A percentile compares a stretch with the other conserved stretches of the same genome.
Evolutionary conservation across 352 stramenopile species (phyloP).

Genomic region (Phytopythium mirpurense): DNA sequence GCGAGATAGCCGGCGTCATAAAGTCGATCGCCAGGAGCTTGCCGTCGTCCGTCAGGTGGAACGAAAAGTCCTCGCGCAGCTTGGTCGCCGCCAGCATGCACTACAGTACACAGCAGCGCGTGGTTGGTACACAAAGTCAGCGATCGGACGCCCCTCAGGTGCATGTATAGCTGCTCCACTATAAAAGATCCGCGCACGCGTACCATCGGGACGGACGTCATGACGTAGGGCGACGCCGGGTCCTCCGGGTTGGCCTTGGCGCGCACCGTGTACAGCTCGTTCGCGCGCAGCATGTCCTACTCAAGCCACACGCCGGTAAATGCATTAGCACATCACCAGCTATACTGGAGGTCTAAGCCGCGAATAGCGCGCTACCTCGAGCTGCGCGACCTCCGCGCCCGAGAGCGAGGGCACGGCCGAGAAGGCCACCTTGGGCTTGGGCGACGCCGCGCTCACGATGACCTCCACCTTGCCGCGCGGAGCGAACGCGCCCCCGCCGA

Average conservation of each 20-base stretch:
- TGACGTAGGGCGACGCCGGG: constrained; percentile 56
- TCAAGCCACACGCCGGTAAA: no score
- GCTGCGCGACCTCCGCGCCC: constrained; percentile 32
- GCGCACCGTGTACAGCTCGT: constrained; percentile 65
- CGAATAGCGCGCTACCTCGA: constrained; percentile 23
- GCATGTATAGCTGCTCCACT: no score
- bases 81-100: constrained; percentile 70
- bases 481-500: constrained; percentile 30
- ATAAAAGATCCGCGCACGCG: no score
- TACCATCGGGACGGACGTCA: constrained; percentile 73
- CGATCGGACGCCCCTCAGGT: no score
- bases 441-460: constrained; percentile 37
- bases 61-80: constrained; percentile 77
- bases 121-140: no score
- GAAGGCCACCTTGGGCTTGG: constrained; percentile 65
- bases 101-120: constrained; percentile 6
- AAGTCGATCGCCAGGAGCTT: constrained; percentile 83
- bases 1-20: constrained; percentile 51
- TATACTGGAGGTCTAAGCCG: no score
- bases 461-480: constrained; percentile 57
- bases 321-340: no score
- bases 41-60: constrained; percentile 72
- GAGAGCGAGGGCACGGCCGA: constrained; percentile 38
- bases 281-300: constrained; percentile 32
- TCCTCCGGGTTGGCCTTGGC: constrained; percentile 54